These are phyloP conservation scores for Colletotrichum sp. DNA, from an alignment of 2,329 filamentous ascomycete genomes.

Conservation along the genomic window DNA sequence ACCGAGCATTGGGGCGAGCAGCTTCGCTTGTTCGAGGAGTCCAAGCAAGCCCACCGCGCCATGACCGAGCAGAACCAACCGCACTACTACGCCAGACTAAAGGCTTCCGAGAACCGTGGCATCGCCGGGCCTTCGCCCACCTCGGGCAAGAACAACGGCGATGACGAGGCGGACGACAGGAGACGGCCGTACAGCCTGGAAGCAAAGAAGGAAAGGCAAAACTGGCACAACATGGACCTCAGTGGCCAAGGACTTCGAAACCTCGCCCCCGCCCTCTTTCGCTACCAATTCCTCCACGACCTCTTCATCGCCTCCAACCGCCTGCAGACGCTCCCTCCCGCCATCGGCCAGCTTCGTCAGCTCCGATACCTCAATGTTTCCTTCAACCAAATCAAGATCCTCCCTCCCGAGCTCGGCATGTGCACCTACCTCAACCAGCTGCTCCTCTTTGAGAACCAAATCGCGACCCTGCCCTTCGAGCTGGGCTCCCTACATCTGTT, in stretches of 20 bases:
- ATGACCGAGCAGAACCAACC: constrained; percentile 71
- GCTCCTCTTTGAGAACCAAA: constrained; percentile 87
- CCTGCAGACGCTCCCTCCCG: constrained; percentile 76
- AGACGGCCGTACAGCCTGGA: constrained; percentile 70
- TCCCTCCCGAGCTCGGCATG: constrained; percentile 95
- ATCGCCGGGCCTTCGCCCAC: constrained; percentile 60
- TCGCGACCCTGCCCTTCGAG: constrained; percentile 82
- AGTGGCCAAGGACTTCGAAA: constrained; percentile 94
- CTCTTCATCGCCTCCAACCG: constrained; percentile 95
- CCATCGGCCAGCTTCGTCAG: constrained; percentile 82
- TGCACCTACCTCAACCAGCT: constrained; percentile 89
- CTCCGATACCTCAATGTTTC: constrained; percentile 87
- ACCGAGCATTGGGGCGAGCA: constrained; percentile 88
- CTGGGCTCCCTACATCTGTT: constrained; percentile 88
- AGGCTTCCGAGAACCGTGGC: constrained; percentile 73
- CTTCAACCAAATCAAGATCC: constrained; percentile 79
- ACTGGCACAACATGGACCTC: constrained; percentile 93
- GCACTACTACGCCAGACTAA: constrained; percentile 74
- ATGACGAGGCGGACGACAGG: constrained; percentile 61
- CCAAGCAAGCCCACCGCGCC: constrained; percentile 73
- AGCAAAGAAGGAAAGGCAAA: constrained; percentile 71
- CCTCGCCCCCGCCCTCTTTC: constrained; percentile 79
- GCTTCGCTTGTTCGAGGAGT: constrained; percentile 78
- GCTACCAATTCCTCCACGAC: constrained; percentile 87
- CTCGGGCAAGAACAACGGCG: constrained; percentile 52